phyloP scores from a whole-genome alignment of 1,284 basidiomycete genomes.

The Phellopilus nigrolimitatus region DNA sequence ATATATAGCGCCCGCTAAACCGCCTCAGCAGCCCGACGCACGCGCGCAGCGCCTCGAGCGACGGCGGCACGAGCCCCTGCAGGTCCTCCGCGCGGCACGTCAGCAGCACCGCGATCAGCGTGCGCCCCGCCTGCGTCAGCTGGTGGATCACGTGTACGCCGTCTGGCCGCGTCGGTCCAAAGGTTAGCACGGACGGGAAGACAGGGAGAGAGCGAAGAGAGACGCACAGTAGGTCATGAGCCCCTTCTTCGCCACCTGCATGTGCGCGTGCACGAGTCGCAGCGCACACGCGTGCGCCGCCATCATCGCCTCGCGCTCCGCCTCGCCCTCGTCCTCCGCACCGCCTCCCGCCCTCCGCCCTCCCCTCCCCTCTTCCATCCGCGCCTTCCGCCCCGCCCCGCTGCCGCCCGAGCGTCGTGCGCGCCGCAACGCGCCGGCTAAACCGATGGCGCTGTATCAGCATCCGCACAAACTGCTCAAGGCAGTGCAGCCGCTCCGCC shows the following conservation, averaged over 20 bases:
- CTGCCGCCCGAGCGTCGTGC: constrained; percentile 42
- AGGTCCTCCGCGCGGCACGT: constrained; percentile 68
- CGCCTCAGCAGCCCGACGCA: constrained; percentile 77
- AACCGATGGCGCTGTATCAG: constrained; percentile 74
- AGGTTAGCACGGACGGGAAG: constrained; percentile 6
- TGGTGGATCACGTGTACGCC: constrained; percentile 93
- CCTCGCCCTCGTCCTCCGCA: constrained; percentile 28
- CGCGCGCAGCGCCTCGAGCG: constrained; percentile 77
- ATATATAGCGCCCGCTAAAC: constrained; percentile 79
- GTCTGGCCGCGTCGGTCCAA: too few species aligned
- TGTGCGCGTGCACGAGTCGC: constrained; percentile 76
- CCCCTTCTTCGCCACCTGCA: constrained; percentile 80
- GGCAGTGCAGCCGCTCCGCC: constrained; percentile 77
- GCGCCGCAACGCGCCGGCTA: constrained; percentile 65
- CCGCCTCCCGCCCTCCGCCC: not conserved
- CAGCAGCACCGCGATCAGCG: constrained; percentile 77
- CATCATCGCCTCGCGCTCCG: constrained; percentile 64
- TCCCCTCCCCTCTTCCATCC: constrained; percentile 19
- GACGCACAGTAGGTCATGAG: constrained; percentile 88
- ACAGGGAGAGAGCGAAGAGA: constrained; percentile 17
- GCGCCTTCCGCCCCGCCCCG: too few species aligned
- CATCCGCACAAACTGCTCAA: constrained; percentile 81
- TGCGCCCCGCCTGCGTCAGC: constrained; percentile 87
- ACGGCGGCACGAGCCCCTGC: constrained; percentile 71
- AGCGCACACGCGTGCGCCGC: constrained; percentile 69